Conservation (phyloP, 257 asterid species). For the Solanum appendiculatum region DNA sequence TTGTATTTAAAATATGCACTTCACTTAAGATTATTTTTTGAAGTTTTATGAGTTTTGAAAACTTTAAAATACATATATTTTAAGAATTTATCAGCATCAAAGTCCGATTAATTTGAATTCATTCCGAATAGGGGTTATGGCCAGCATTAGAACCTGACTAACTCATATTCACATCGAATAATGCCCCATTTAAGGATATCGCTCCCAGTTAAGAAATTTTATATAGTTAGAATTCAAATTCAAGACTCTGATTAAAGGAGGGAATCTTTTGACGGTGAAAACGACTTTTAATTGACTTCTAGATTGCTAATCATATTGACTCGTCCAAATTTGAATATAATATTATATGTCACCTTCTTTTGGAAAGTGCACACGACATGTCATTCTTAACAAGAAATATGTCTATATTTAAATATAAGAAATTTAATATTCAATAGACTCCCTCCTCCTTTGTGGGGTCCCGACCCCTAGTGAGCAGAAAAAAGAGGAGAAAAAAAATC, state of each 20-base stretch:
- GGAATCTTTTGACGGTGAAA: too few species aligned
- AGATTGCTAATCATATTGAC: not conserved
- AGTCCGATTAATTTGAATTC: too few species aligned
- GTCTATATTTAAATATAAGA: not conserved
- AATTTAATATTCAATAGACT: not conserved
- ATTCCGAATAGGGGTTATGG: too few species aligned
- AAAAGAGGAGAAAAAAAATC: not conserved
- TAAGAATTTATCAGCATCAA: too few species aligned
- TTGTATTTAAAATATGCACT: too few species aligned
- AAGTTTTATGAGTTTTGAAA: not conserved
- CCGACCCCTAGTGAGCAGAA: not conserved
- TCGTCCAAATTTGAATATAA: not conserved
- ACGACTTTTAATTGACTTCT: not conserved
- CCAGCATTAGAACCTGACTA: not conserved
- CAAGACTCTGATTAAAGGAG: too few species aligned
- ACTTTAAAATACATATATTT: not conserved
- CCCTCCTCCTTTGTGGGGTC: not conserved
- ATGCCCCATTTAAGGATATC: not conserved
- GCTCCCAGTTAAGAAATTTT: not conserved
- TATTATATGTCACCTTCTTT: not conserved
- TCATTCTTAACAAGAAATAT: not conserved
- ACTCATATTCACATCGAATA: not conserved
- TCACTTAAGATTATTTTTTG: too few species aligned
- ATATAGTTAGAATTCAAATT: too few species aligned
- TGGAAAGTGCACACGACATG: not conserved